Conservation (phyloP, 2,329 filamentous ascomycete genomes). For the Neonectria coccinea region DNA sequence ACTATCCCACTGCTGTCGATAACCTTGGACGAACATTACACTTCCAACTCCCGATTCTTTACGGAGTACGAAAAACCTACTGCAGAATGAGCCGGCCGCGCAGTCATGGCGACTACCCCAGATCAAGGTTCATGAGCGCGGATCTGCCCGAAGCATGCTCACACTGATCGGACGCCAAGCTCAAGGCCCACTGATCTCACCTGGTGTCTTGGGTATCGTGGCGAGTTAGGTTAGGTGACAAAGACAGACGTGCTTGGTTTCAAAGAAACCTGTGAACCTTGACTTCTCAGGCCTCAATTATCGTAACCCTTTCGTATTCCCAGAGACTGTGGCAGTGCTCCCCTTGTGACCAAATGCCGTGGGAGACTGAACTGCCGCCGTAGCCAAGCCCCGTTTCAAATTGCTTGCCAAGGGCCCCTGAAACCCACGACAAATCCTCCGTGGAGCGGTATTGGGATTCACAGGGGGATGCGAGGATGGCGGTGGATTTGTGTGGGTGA, state of each 20-base stretch:
- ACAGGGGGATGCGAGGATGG: neutral
- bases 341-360: neutral
- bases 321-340: neutral
- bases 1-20: neutral
- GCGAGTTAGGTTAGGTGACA: neutral
- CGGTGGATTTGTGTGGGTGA: neutral
- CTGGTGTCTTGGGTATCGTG: neutral
- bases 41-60: neutral
- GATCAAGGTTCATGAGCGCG: neutral
- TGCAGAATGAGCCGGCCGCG: neutral
- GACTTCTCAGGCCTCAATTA: neutral
- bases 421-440: constrained; percentile 4
- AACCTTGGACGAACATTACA: neutral
- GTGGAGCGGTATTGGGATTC: neutral
- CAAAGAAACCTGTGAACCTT: neutral
- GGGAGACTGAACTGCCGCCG: neutral
- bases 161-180: neutral
- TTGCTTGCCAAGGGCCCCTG: constrained; percentile 13
- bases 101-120: neutral
- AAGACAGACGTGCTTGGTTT: neutral
- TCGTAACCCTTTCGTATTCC: neutral
- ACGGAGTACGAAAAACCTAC: neutral
- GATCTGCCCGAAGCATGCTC: neutral
- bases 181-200: neutral
- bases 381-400: constrained; percentile 19